Base-by-base conservation (phyloP, 202 grass and related monocot species). In the Carex arenaria region DNA sequence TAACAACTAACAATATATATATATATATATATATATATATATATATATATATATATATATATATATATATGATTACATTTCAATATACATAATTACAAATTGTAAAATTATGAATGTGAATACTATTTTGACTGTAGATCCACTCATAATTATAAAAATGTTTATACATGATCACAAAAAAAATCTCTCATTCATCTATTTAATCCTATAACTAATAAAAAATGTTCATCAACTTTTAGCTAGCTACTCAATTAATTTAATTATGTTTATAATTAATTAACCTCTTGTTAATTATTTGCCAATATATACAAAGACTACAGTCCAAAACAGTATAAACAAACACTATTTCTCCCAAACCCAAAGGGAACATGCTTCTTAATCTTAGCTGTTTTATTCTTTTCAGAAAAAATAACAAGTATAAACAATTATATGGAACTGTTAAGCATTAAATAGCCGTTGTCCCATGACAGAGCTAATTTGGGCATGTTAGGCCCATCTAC, bases 381-480 rank as follows among this genome's bases (percentile, higher is more conserved):
- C 34, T 64, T 66, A 34, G 63, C 63, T 32, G 13, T 66, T 66
- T 22, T 66, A 30, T 64, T 64, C 11, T 66, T 38, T 66, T 34
- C 31, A 15, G 23, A 55, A 54, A 77, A 10, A 54, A 59, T 1
- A 51, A n/a, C 51, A 31, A 64, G 49, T 12, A 80, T 60, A 3
- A 28, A 81, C 9, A 28, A 38, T 28, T 23, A 7, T 15, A 52
- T 15, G 17, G 12, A 47, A 82, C 79, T 67, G 61, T 82, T 23
- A 51, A 5, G 61, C 79, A 82, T 53, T 82, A 67, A 82, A 51
- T 67, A 67, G 45, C 22, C 23, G 61, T 32, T 61, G 61, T 42
- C 79, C 61, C 60, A 81, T 10, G 79, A 81, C 32, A 64, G 40
- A 81, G 57, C 59, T 53, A n/a, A 28, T 49, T 67, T 53, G 79